A percentile compares a stretch with the other conserved stretches of the same genome.
phyloP scores from a whole-genome alignment of 2,329 filamentous ascomycete genomes.

The Xylariaceae sp. region DNA sequence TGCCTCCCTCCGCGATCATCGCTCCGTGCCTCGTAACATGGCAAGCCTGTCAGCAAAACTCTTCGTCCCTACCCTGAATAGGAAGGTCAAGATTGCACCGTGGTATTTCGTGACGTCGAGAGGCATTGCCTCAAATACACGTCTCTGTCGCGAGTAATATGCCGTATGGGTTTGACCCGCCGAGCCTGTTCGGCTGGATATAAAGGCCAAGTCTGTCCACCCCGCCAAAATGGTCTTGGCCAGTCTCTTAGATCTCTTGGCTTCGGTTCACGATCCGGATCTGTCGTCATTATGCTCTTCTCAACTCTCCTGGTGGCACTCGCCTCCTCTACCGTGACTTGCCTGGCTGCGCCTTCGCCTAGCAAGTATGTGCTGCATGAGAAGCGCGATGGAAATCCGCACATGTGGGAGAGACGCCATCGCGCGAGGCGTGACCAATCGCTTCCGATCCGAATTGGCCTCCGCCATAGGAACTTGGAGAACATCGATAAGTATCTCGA shows the following conservation, averaged over 20 bases:
- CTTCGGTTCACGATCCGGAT: background rate
- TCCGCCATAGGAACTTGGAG: constrained; percentile 44
- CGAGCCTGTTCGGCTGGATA: background rate
- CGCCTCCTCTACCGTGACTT: constrained; percentile 7
- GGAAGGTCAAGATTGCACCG: too few species aligned
- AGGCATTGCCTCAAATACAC: too few species aligned
- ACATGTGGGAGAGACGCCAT: constrained; percentile 18
- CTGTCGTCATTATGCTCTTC: constrained; percentile 14
- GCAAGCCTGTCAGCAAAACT: too few species aligned
- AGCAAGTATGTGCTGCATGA: constrained; percentile 15
- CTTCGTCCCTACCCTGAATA: too few species aligned
- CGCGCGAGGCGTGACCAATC: constrained; percentile 10
- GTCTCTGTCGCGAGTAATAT: too few species aligned
- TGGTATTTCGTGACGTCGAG: too few species aligned
- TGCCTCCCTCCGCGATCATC: too few species aligned
- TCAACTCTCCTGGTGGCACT: constrained; percentile 11
- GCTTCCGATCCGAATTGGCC: constrained; percentile 40
- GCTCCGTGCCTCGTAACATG: too few species aligned
- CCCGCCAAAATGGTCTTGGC: background rate
- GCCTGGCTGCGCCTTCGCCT: constrained; percentile 12
- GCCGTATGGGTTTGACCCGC: too few species aligned
- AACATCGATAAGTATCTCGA: constrained; percentile 40
- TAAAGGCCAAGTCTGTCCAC: constrained; percentile 14
- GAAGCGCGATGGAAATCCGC: constrained; percentile 15
- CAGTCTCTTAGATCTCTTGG: constrained; percentile 11